phyloP scores from a whole-genome alignment of 2,329 filamentous ascomycete species.

The Colletotrichum salicis region DNA sequence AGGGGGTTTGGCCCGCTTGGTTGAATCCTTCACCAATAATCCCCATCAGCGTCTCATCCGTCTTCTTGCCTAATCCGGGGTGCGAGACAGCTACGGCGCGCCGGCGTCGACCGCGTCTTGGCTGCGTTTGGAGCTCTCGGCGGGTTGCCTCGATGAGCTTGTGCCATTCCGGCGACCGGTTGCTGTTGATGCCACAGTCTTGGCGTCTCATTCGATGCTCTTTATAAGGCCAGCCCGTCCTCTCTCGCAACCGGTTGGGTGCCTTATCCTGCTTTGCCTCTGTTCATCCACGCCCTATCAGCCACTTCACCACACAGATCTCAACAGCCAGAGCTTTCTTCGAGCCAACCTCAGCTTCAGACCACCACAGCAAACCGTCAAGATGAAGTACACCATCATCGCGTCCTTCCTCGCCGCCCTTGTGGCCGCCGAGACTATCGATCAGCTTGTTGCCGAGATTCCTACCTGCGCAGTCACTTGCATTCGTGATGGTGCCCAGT shows the following conservation, averaged over 20 bases:
- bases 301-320: not conserved
- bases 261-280: not conserved
- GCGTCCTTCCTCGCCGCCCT: constrained; percentile 40
- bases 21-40: not conserved
- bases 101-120: constrained; percentile 10
- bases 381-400: constrained; percentile 46
- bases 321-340: not conserved
- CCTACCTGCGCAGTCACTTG: constrained; percentile 53
- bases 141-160: not conserved
- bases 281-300: not conserved
- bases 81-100: constrained; percentile 7
- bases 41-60: constrained; percentile 2
- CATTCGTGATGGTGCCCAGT: constrained; percentile 44
- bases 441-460: constrained; percentile 44
- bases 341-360: not conserved
- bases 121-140: not conserved
- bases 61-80: constrained; percentile 19
- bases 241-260: not conserved
- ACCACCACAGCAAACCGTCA: constrained; percentile 13
- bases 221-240: constrained; percentile 12
- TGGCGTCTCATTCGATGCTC: not conserved
- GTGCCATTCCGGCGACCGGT: not conserved
- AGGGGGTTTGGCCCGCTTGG: not conserved
- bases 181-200: not conserved
- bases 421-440: constrained; percentile 39